Evolutionary conservation across 179 eudicot genomes (phyloP).

Genomic region (Spergularia azorica): DNA sequence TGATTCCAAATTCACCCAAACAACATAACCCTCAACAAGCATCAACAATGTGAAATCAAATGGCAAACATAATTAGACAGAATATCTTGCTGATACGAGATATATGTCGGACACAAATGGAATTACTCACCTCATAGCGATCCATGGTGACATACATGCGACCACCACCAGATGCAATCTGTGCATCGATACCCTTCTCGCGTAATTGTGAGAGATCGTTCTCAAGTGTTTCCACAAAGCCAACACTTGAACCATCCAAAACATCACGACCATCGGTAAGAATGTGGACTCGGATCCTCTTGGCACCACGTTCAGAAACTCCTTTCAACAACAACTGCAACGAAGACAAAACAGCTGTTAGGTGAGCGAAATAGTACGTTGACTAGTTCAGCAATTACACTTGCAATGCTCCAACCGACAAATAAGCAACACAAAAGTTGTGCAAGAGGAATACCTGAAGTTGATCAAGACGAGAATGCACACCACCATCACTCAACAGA

Average conservation of each 20-base stretch:
- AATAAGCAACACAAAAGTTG: neutral
- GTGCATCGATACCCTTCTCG: slow-evolving; percentile 74
- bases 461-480: slow-evolving; percentile 86
- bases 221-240: slow-evolving; percentile 82
- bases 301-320: slow-evolving; percentile 71
- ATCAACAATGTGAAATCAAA: neutral
- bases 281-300: slow-evolving; percentile 76
- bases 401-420: neutral
- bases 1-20: no score
- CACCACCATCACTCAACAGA: slow-evolving; percentile 88
- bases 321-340: slow-evolving; percentile 82
- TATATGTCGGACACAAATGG: neutral
- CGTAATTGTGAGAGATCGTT: slow-evolving; percentile 62
- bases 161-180: slow-evolving; percentile 92
- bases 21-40: neutral
- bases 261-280: slow-evolving; percentile 98
- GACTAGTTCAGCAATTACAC: neutral
- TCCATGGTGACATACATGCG: slow-evolving; percentile 95
- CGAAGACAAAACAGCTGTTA: neutral
- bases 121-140: slow-evolving; percentile 73
- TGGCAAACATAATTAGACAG: no score
- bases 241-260: slow-evolving; percentile 84
- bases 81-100: neutral
- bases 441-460: slow-evolving; percentile 51
- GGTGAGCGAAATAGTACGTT: neutral